Evolutionary conservation across 352 stramenopile genomes (phyloP), one percentile per base, ranked within the genome.

Genomic region (Globisporangium sylvaticum): DNA sequence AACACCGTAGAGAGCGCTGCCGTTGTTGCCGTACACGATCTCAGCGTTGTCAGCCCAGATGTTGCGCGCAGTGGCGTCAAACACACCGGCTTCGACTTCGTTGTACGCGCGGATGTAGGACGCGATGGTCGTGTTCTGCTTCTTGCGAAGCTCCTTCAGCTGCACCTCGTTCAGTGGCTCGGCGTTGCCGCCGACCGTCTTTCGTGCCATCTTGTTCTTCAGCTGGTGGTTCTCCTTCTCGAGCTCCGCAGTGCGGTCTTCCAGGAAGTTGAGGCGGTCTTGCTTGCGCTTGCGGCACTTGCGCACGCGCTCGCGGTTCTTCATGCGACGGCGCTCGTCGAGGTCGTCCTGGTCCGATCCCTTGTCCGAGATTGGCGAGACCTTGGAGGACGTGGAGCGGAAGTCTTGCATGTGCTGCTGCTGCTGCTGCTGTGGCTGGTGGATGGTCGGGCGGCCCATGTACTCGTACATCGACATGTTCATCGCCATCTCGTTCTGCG

Each of bases 241-340:
- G 1, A 95, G 74, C 64, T 93, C 86, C 12, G 85, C 73, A 0
- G 87, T 95, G 58, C 88, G 88, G 61, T 95, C 88, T 54, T 95
- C 88, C 31, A 95, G 53, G 57, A 92, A 94, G 75, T 95, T 94
- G 8, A 95, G 77, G 2, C 88, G 86, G 67, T 95, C 88, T 62
- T 95, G 88, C 68, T 95, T 95, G 63, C 86, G 86, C 72, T 95
- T 95, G 54, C 88, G 84, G 72, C 86, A 95, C 77, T 95, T 95
- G 78, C 88, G 88, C 34, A 95, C 88, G 53, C 86, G 86, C 73
- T 95, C 88, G 31, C 88, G 86, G 75, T 95, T 95, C 73, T 94
- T 95, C 86, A 95, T 92, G 58, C 87, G 83, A 18, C 87, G 87
- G 22, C 84, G 85, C 64, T 92, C 87, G 55, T 95, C 87, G n/a